Evolutionary conservation across 2,329 filamentous ascomycete genomes (phyloP).

Genomic region (Aspergillus melleus): DNA sequence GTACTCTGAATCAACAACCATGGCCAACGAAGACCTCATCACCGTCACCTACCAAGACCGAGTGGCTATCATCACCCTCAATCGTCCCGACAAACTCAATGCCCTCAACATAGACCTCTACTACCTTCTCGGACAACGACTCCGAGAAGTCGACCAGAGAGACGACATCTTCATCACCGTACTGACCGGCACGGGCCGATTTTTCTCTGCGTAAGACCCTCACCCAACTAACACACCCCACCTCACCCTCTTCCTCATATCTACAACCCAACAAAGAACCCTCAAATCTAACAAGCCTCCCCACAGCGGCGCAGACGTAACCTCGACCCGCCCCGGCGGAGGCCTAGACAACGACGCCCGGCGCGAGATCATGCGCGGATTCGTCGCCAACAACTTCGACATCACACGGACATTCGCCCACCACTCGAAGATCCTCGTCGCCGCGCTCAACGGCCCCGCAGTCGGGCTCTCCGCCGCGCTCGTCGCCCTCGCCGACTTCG

Average conservation of each 20-base stretch:
- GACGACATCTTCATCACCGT: conserved; percentile 84
- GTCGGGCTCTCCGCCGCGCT: conserved; percentile 86
- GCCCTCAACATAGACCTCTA: conserved; percentile 72
- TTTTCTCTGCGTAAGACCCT: conserved; percentile 77
- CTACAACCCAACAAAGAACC: neutral
- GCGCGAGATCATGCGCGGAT: conserved; percentile 65
- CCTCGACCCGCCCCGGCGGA: conserved; percentile 50
- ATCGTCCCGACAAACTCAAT: conserved; percentile 84
- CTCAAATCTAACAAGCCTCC: neutral
- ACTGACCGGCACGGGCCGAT: conserved; percentile 74
- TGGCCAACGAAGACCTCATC: conserved; percentile 48
- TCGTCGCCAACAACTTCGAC: conserved; percentile 85
- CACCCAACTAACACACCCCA: no score
- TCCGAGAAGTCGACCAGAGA: conserved; percentile 75
- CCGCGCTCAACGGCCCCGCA: conserved; percentile 87
- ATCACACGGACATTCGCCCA: conserved; percentile 86
- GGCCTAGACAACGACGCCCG: conserved; percentile 45
- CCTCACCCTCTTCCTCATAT: no score
- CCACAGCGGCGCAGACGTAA: conserved; percentile 75
- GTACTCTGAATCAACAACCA: conserved; percentile 10
- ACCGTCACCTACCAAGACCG: conserved; percentile 65
- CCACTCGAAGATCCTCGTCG: conserved; percentile 90
- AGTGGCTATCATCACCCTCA: conserved; percentile 81
- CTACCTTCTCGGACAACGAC: conserved; percentile 69
- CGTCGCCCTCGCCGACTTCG: conserved; percentile 81